Conservation (phyloP, 129 eudicot genomes). For the Scalesia atractyloides region DNA sequence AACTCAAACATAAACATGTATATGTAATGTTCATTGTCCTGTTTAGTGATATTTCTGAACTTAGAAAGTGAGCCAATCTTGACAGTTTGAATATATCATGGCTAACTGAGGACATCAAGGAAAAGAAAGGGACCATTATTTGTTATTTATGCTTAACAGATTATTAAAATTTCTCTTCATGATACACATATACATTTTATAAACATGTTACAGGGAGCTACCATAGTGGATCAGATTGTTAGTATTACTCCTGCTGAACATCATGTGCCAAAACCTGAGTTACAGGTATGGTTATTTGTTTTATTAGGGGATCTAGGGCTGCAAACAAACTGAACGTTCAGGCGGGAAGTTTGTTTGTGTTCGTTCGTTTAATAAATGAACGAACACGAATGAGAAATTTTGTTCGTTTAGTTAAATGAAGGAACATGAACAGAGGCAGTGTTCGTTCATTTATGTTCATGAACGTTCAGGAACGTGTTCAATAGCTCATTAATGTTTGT, state of each 20-base stretch:
- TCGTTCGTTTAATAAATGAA: no score
- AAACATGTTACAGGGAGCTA: constrained; percentile 76
- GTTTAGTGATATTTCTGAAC: constrained; percentile 2
- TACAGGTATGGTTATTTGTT: constrained; percentile 42
- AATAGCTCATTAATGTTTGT: no score
- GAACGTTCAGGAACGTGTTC: no score
- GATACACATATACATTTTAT: constrained; percentile 8
- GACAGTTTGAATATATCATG: neutral
- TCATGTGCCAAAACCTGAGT: constrained; percentile 59
- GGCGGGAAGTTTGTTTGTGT: no score
- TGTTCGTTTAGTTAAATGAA: no score
- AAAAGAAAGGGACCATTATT: neutral
- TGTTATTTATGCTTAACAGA: neutral
- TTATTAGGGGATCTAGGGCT: neutral
- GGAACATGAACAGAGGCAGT: no score
- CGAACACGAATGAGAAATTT: no score
- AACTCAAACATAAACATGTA: neutral
- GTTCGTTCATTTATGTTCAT: no score
- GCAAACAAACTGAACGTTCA: no score
- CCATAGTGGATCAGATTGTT: constrained; percentile 91
- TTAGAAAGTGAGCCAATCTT: neutral
- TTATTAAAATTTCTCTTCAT: constrained; percentile 3
- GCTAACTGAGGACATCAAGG: neutral
- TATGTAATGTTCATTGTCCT: neutral
- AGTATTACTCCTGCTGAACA: constrained; percentile 66